Evolutionary conservation across 2,329 filamentous ascomycete species (phyloP).

Genomic region (Hymenoscyphus fructigenus): DNA sequence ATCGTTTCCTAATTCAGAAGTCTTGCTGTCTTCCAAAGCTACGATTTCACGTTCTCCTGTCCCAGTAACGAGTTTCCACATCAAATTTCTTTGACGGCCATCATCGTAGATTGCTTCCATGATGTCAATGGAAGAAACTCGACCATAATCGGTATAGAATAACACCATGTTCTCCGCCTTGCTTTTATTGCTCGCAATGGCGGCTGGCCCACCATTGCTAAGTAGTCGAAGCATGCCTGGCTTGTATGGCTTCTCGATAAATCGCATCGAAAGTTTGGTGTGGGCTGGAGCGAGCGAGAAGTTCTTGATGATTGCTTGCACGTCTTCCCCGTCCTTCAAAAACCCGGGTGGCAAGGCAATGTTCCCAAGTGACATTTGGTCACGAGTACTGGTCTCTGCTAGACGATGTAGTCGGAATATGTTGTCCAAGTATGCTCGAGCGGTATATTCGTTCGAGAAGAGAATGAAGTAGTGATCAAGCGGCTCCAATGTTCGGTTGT

Average conservation of each 20-base stretch:
- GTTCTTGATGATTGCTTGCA: slow-evolving; percentile 44
- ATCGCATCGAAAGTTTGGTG: slow-evolving; percentile 36
- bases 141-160: slow-evolving; percentile 29
- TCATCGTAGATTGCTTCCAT: slow-evolving; percentile 28
- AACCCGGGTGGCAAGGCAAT: slow-evolving; percentile 44
- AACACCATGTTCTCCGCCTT: slow-evolving; percentile 32
- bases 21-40: slow-evolving; percentile 10
- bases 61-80: slow-evolving; percentile 33
- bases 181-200: slow-evolving; percentile 20
- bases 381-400: slow-evolving; percentile 40
- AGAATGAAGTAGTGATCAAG: slow-evolving; percentile 67
- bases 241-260: slow-evolving; percentile 38
- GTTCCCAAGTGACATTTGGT: slow-evolving; percentile 39
- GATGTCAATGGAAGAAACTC: slow-evolving; percentile 23
- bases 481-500: slow-evolving; percentile 61
- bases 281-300: slow-evolving; percentile 52
- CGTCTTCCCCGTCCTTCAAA: slow-evolving; percentile 47
- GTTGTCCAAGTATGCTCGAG: slow-evolving; percentile 59
- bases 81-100: slow-evolving; percentile 34
- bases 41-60: slow-evolving; percentile 14
- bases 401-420: slow-evolving; percentile 51
- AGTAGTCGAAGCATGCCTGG: slow-evolving; percentile 37
- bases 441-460: slow-evolving; percentile 61
- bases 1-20: slow-evolving; percentile 7
- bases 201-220: slow-evolving; percentile 37